phyloP scores from a whole-genome alignment of 768 basidiomycete species.

The Mycena indigotica region DNA sequence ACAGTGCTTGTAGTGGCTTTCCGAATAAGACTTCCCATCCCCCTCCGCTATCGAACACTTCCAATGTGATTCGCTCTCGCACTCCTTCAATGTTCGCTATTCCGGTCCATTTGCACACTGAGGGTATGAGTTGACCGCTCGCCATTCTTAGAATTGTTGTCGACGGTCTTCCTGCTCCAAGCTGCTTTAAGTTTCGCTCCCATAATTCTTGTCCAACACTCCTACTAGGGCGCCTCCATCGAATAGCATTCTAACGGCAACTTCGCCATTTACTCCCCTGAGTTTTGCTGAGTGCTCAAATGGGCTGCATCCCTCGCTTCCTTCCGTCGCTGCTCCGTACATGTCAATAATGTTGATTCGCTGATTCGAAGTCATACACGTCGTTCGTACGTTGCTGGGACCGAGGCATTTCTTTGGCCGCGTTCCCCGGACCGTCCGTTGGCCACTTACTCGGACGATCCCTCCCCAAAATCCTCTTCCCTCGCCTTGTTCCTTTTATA shows the following conservation, averaged over 20 bases:
- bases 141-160: constrained; percentile 33
- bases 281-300: constrained; percentile 27
- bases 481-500: constrained; percentile 23
- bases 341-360: constrained; percentile 3
- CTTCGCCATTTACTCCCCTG: constrained; percentile 18
- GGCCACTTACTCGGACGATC: constrained; percentile 24
- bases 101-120: constrained; percentile 26
- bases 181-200: constrained; percentile 4
- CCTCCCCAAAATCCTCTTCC: constrained; percentile 25
- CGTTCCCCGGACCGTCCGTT: constrained; percentile 1
- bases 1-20: constrained; percentile 20
- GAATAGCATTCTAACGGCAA: constrained; percentile 24
- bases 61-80: constrained; percentile 7
- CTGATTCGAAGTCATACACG: constrained; percentile 1
- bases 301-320: constrained; percentile 11
- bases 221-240: constrained; percentile 36
- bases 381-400: constrained; percentile 12
- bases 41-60: constrained; percentile 28
- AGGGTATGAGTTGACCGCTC: constrained; percentile 27
- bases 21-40: constrained; percentile 21
- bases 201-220: constrained; percentile 27
- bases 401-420: constrained; percentile 7
- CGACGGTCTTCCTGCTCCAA: constrained; percentile 21
- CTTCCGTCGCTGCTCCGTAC: constrained; percentile 14
- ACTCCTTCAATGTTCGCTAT: constrained; percentile 17